Evolutionary conservation across 2,329 filamentous ascomycete species (phyloP), one percentile per base, ranked within the genome.

Genomic region (Microdochium trichocladiopsis): DNA sequence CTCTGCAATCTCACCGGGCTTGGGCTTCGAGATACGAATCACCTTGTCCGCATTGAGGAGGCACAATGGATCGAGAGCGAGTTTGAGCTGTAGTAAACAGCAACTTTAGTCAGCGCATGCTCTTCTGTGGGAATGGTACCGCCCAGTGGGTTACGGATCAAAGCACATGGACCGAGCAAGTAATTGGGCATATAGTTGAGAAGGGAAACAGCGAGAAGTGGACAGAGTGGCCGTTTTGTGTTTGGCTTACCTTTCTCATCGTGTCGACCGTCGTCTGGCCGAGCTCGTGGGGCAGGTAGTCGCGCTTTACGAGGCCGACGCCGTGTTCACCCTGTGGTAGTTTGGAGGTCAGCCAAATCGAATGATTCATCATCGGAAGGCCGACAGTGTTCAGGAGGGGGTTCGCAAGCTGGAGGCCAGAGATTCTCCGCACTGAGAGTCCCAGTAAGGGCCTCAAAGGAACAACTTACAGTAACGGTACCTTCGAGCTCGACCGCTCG

Each of bases 171-270:
- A n/a, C n/a, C n/a, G n/a, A n/a, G n/a, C n/a, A n/a, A n/a, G n/a
- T n/a, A n/a, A n/a, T n/a, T n/a, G n/a, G n/a, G n/a, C n/a, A n/a
- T n/a, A n/a, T n/a, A n/a, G n/a, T n/a, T n/a, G n/a, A n/a, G n/a
- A n/a, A n/a, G n/a, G n/a, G n/a, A n/a, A n/a, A n/a, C n/a, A n/a
- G n/a, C n/a, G n/a, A n/a, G n/a, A n/a, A n/a, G n/a, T n/a, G n/a
- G n/a, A n/a, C n/a, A n/a, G n/a, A n/a, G n/a, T n/a, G n/a, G n/a
- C n/a, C n/a, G n/a, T n/a, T n/a, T n/a, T n/a, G n/a, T n/a, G n/a
- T n/a, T n/a, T n/a, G n/a, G n/a, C n/a, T n/a, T n/a, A 87, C 84
- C 77, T 86, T 88, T 69, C 89, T 80, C 89, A 95, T 95, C 22
- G 86, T 77, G 70, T 92, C 87, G 9, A 95, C 88, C 0, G 88